These are phyloP conservation scores for Boletus insuetus DNA, from an alignment of 768 basidiomycete genomes.

Conservation along the genomic window DNA sequence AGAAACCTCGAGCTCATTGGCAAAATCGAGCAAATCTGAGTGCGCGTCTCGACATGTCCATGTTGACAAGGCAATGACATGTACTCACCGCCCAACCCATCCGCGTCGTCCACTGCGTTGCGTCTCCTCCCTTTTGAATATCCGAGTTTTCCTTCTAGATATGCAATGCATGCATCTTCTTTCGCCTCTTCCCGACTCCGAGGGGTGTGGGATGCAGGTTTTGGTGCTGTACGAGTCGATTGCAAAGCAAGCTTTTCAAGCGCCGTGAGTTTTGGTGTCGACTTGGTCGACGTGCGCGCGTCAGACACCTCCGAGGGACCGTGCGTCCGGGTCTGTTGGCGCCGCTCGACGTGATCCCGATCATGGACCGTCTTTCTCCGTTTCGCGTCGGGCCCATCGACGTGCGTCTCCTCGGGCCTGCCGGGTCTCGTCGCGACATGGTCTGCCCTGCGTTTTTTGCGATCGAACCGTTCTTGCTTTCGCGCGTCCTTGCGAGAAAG, in stretches of 20 bases:
- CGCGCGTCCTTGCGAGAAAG: conserved; percentile 58
- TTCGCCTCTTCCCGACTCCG: conserved; percentile 48
- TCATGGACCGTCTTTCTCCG: conserved; percentile 43
- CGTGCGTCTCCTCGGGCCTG: conserved; percentile 42
- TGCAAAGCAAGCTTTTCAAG: conserved; percentile 34
- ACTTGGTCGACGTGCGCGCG: not conserved
- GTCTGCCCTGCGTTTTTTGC: conserved; percentile 62
- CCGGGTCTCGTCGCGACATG: conserved; percentile 44
- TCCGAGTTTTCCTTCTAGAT: conserved; percentile 77
- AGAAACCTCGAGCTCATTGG: conserved; percentile 29
- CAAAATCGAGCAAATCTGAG: conserved; percentile 55
- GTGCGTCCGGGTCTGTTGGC: not conserved
- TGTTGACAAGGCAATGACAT: not conserved
- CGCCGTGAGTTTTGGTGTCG: conserved; percentile 25
- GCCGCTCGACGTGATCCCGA: conserved; percentile 1
- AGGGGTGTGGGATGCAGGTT: conserved; percentile 9
- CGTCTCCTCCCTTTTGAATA: conserved; percentile 43
- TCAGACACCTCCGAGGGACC: not conserved
- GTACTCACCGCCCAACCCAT: conserved; percentile 79
- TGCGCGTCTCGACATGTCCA: not conserved
- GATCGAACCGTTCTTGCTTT: conserved; percentile 56
- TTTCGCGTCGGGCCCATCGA: conserved; percentile 40
- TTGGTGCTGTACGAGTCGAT: conserved; percentile 6
- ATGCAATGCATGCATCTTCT: conserved; percentile 84
- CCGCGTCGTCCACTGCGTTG: conserved; percentile 53